Evolutionary conservation across 2,329 filamentous ascomycete species (phyloP).

Genomic region (Hypoxylon sp.): DNA sequence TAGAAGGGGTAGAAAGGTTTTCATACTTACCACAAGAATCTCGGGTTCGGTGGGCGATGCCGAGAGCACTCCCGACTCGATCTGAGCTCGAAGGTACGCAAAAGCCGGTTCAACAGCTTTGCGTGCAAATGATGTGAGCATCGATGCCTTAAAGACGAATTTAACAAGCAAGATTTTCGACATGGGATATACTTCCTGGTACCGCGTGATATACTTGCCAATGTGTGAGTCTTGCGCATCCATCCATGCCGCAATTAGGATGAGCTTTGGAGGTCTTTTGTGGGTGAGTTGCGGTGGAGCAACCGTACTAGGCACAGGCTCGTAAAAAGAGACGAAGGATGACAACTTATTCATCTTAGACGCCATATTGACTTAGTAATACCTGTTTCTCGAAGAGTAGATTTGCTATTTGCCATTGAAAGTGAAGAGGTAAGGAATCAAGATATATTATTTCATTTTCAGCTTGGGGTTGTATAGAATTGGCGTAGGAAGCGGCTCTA

Average conservation of each 20-base stretch:
- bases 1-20: not conserved
- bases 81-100: constrained; percentile 56
- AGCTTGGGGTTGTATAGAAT: no score
- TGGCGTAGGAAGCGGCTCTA: no score
- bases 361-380: not conserved
- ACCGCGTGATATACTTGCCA: constrained; percentile 65
- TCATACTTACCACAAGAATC: constrained; percentile 57
- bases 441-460: no score
- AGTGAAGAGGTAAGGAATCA: no score
- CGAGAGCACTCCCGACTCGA: constrained; percentile 47
- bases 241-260: constrained; percentile 67
- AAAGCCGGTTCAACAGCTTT: constrained; percentile 59
- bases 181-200: constrained; percentile 62
- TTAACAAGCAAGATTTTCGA: constrained; percentile 65
- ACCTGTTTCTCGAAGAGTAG: not conserved
- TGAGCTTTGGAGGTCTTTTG: constrained; percentile 59
- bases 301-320: constrained; percentile 48
- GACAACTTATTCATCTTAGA: constrained; percentile 52
- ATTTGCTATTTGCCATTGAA: no score
- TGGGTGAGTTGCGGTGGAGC: constrained; percentile 19
- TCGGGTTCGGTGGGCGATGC: constrained; percentile 49
- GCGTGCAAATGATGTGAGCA: constrained; percentile 54
- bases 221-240: constrained; percentile 66
- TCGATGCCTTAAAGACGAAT: constrained; percentile 57
- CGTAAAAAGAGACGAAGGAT: constrained; percentile 50